Conservation (phyloP, 305 asterid genomes). For the Fraxinus sp. region DNA sequence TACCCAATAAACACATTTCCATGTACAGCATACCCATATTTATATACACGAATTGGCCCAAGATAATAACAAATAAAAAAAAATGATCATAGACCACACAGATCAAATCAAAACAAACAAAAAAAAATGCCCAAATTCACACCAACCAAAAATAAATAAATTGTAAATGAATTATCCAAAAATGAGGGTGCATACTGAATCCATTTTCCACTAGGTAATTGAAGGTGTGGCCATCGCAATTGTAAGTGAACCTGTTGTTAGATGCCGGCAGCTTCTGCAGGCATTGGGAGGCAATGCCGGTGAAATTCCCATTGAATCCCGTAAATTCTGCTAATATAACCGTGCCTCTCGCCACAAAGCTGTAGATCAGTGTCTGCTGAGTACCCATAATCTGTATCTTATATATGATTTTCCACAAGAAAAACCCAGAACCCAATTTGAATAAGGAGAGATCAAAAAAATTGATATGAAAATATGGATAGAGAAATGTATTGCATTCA, state of each 20-base stretch:
- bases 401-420: conserved; percentile 10
- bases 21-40: not conserved
- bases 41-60: not conserved
- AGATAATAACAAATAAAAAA: not conserved
- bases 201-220: conserved; percentile 68
- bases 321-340: conserved; percentile 67
- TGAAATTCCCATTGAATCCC: conserved; percentile 68
- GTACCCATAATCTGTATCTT: conserved; percentile 38
- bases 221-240: conserved; percentile 73
- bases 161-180: not conserved
- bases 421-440: conserved; percentile 20
- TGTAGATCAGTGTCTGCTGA: conserved; percentile 68
- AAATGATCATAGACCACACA: conserved; percentile 6
- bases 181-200: conserved; percentile 45
- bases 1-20: not conserved
- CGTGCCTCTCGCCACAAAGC: conserved; percentile 64
- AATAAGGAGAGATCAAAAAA: not conserved
- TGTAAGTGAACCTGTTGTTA: conserved; percentile 62
- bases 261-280: conserved; percentile 66
- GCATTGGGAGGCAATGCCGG: conserved; percentile 60
- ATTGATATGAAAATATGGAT: conserved; percentile 18
- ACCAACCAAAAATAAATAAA: not conserved
- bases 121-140: not conserved
- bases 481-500: conserved; percentile 1
- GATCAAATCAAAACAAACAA: not conserved